Conservation (phyloP, 2,329 filamentous ascomycete species). For the Alternaria alternata region DNA sequence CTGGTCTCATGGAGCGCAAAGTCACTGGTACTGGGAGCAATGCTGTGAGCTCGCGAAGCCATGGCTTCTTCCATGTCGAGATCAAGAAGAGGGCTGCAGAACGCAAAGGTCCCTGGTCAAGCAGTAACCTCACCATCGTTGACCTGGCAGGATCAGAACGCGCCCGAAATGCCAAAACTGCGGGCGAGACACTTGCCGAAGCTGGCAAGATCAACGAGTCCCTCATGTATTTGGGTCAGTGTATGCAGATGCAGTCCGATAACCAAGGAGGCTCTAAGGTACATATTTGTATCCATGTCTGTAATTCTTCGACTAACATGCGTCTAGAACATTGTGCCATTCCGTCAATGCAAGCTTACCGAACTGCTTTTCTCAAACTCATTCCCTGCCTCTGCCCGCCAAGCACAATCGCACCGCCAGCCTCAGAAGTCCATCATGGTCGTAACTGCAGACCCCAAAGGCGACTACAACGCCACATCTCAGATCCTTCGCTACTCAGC, state of each 20-base stretch:
- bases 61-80: slow-evolving; percentile 96
- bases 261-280: slow-evolving; percentile 77
- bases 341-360: slow-evolving; percentile 66
- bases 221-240: slow-evolving; percentile 97
- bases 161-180: slow-evolving; percentile 91
- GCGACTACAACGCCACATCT: slow-evolving; percentile 95
- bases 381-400: slow-evolving; percentile 57
- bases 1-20: slow-evolving; percentile 83
- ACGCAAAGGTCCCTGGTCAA: slow-evolving; percentile 71
- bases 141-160: slow-evolving; percentile 95
- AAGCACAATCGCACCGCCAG: slow-evolving; percentile 52
- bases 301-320: slow-evolving; percentile 21
- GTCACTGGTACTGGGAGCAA: slow-evolving; percentile 94
- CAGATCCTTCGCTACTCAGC: slow-evolving; percentile 96
- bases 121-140: slow-evolving; percentile 84
- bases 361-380: slow-evolving; percentile 62
- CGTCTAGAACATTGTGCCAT: slow-evolving; percentile 70
- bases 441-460: slow-evolving; percentile 89
- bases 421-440: slow-evolving; percentile 95
- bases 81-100: slow-evolving; percentile 79
- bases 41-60: slow-evolving; percentile 88
- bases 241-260: slow-evolving; percentile 92
- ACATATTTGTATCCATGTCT: slow-evolving; percentile 23
- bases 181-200: slow-evolving; percentile 89
- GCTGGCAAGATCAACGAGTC: slow-evolving; percentile 99